Evolutionary conservation across 2,329 filamentous ascomycete genomes (phyloP), one percentile per base, ranked within the genome.

Genomic region (Alternaria triticimaculans): DNA sequence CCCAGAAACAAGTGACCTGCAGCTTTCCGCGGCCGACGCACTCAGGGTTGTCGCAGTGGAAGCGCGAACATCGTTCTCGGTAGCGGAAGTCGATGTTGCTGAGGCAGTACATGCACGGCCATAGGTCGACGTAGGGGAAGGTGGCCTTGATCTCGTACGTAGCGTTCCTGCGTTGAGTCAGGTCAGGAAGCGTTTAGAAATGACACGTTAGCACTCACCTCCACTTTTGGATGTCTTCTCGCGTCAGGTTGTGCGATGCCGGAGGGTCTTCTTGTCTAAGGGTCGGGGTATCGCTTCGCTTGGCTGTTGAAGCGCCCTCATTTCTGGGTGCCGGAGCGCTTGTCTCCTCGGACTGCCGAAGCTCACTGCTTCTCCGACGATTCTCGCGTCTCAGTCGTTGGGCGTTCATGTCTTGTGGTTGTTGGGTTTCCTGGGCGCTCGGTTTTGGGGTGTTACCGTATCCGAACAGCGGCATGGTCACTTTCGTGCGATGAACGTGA

Each of bases 31-130:
- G n/a, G 3, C 58, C 62, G 4, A 56, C 18, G 44, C 57, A 61
- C 2, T 30, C n/a, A 3, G 23, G 21, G 2, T 51, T 37, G 11
- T 23, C 12, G 25, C 62, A 64, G 5, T 28, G 28, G 21, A 64
- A 63, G 12, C 37, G 20, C 18, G 46, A 20, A 14, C 21, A 30
- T 10, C 41, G n/a, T 5, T 30, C 33, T 21, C 25, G 41, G 12
- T 30, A 7, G 11, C 5, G 12, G 14, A 30, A 23, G 14, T 60
- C 58, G 14, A 57, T 53, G 18, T 23, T 33, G 2, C 3, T 21
- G 5, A 25, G 43, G 14, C 62, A 64, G 23, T 64, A 64, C 58
- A 64, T 64, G 46, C 62, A 64, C 2, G 62, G 57, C 62, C 62
- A 64, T n/a, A 33, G 10, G 4, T 48, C 20, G 9, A 53, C 23